phyloP scores from a whole-genome alignment of 2,329 filamentous ascomycete genomes.

The Colletotrichum somersetense region DNA sequence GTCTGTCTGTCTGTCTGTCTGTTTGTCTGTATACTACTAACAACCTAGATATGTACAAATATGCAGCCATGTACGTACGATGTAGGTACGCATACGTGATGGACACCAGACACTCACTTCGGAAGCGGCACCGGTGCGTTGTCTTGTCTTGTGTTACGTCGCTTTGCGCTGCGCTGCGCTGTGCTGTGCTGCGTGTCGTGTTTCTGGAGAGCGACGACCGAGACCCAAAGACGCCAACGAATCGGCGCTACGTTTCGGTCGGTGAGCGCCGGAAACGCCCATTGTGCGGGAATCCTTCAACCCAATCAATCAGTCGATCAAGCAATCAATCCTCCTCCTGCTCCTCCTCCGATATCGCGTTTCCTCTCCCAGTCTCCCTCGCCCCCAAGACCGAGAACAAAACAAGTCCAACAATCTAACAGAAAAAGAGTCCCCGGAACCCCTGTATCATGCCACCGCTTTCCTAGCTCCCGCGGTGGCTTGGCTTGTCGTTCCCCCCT shows the following conservation, averaged over 20 bases:
- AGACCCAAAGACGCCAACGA: slow-evolving; percentile 14
- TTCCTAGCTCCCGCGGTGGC: slow-evolving; percentile 12
- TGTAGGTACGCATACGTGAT: background rate
- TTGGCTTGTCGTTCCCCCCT: background rate
- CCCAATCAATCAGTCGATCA: background rate
- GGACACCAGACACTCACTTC: background rate
- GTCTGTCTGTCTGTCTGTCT: too few species aligned
- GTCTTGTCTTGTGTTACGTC: background rate
- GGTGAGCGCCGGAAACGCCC: background rate
- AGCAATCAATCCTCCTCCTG: too few species aligned
- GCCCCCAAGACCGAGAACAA: background rate
- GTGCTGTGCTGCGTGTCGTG: background rate
- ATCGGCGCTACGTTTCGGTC: slow-evolving; percentile 9
- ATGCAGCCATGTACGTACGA: too few species aligned
- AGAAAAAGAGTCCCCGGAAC: too few species aligned
- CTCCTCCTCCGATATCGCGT: background rate
- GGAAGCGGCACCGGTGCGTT: slow-evolving; percentile 11
- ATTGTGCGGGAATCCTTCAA: background rate
- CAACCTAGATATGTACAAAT: too few species aligned
- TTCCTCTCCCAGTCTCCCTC: background rate
- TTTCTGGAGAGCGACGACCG: background rate
- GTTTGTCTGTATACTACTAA: too few species aligned
- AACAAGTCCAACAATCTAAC: background rate
- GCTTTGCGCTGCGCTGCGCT: too few species aligned
- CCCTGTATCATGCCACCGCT: background rate